These are phyloP conservation scores for Phytophthora tentaculata DNA, from an alignment of 352 stramenopile genomes.

Conservation along the genomic window DNA sequence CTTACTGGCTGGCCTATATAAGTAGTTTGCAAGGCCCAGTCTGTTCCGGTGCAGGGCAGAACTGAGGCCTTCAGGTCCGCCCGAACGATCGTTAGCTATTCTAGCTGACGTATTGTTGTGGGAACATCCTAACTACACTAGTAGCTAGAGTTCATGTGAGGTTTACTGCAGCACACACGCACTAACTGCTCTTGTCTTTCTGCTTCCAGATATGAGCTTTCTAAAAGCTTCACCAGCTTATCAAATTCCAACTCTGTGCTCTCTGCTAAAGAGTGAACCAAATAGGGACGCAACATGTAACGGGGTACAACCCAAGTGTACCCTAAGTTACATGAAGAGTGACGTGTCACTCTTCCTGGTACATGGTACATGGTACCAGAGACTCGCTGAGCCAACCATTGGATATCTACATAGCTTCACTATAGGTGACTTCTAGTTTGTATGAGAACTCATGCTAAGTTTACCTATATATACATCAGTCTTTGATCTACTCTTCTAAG, in stretches of 20 bases:
- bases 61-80: background rate
- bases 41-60: background rate
- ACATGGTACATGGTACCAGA: too few species aligned
- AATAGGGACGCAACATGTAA: slow-evolving; percentile 4
- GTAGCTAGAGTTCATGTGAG: background rate
- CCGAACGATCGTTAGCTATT: background rate
- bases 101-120: background rate
- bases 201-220: slow-evolving; percentile 5
- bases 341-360: too few species aligned
- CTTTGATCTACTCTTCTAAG: too few species aligned
- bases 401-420: too few species aligned
- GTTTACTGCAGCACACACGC: background rate
- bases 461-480: too few species aligned
- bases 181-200: slow-evolving; percentile 1
- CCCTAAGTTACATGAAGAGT: too few species aligned
- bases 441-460: too few species aligned
- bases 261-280: slow-evolving; percentile 6
- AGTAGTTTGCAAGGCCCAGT: background rate
- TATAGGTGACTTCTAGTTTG: too few species aligned
- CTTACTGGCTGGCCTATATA: background rate
- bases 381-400: too few species aligned
- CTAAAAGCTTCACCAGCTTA: background rate
- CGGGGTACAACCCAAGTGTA: too few species aligned
- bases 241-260: slow-evolving; percentile 3
- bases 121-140: background rate